Base-by-base conservation (phyloP, 2,329 filamentous ascomycete species). In the Hypocrella siamensis region DNA sequence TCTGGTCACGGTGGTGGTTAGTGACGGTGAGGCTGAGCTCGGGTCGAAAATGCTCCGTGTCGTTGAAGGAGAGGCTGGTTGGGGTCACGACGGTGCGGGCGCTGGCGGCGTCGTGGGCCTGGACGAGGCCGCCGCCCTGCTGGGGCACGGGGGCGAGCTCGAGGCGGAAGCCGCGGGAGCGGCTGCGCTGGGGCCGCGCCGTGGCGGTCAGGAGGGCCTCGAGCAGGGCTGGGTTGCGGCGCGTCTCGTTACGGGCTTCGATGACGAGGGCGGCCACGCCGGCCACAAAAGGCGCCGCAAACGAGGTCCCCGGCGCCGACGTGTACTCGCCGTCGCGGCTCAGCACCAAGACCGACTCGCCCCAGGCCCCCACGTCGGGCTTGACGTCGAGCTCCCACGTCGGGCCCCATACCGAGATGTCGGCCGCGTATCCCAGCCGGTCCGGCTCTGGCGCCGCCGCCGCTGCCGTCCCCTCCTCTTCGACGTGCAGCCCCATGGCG, bases 61-160 rank as follows among this genome's bases (percentile, higher is more conserved):
- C 59, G 35, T 63, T 63, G 42, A 63, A 56, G 17, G 51, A 46
- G 28, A 65, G 45, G 36, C 51, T 57, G 8, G 48, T 47, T 0
- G 51, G 46, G 26, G 47, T 48, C n/a, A 63, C 44, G 17, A 53
- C 32, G 2, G 53, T 56, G 1, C 43, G 54, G 11, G 51, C 45
- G 29, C 56, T 45, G 6, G 58, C 50, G 2, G 56, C 55, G 30
- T 59, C 51, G 35, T 48, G 56, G 8, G 55, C 58, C 29, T 62
- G 51, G 7, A 62, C 42, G 7, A 61, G 44, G 4, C 60, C 60
- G 26, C 45, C 53, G 24, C 60, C 60, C 40, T 59, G 56, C 36
- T 63, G 58, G 6, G 54, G 42, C 6, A 60, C 53, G 8, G 25
- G 21, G 21, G 12, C 12, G 12, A 22, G 12, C 7, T 7, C 21